Evolutionary conservation across 2,329 filamentous ascomycete genomes (phyloP), one percentile per base, ranked within the genome.

Genomic region (Elsinoe fawcettii): DNA sequence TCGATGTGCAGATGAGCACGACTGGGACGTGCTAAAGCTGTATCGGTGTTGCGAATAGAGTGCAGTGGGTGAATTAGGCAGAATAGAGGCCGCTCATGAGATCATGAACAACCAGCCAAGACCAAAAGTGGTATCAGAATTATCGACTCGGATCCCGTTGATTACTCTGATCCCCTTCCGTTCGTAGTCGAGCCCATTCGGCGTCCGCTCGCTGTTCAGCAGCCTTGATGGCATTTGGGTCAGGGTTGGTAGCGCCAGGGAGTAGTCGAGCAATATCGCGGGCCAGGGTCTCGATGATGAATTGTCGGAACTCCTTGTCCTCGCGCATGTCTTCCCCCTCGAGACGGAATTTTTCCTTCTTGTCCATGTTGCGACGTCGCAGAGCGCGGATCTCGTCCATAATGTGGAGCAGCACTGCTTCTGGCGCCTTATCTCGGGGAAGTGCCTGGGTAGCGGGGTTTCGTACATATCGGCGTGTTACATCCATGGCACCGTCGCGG

Each of bases 351-450:
- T 88, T 85, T 65, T 95, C 86, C 16, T 92, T 85, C 75, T 96
- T 96, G 70, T 80, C 79, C 79, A 95, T 82, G 73, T 95, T 91
- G 66, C 83, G 80, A 54, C 93, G 85, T 66, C 92, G 87, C 66
- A 92, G 82, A 61, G 84, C 83, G 66, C 88, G 88, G 67, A 99
- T 93, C 75, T 97, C 93, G 64, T 91, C 85, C 74, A 93, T 86
- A 61, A 96, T 90, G 76, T 91, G 91, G 14, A 95, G 80, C 60
- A 97, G 79, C 5, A 96, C 92, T 62, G 93, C 88, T 71, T 99
- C 93, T 0, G 92, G 84, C 64, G 88, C 91, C 64, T 84, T 82
- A 63, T 80, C 89, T 62, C 93, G 85, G 61, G 88, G 83, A n/a
- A 81, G 76, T 32, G 88, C 85, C 64, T 88, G 80, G 63, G 86